Conservation (phyloP, 106 monocot species). For the Agapanthus africanus region DNA sequence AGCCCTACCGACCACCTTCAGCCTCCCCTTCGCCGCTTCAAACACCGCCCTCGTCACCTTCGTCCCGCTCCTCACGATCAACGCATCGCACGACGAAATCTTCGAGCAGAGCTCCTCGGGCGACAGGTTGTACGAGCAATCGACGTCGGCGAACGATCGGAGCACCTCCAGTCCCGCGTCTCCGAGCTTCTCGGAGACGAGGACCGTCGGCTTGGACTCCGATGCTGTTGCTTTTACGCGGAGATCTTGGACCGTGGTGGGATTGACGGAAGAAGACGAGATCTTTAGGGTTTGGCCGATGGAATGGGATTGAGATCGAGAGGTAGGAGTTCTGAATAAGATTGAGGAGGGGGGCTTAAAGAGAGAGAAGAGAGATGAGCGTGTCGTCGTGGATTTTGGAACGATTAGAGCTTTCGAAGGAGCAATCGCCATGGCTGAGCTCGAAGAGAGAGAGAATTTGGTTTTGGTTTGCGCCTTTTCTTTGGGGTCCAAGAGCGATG, state of each 20-base stretch:
- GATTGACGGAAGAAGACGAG: too few relatives aligned
- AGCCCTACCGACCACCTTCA: slow-evolving; percentile 83
- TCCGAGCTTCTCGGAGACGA: slow-evolving; percentile 86
- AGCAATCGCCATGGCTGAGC: too few relatives aligned
- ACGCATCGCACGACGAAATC: slow-evolving; percentile 68
- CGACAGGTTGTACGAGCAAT: slow-evolving; percentile 71
- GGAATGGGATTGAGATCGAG: too few relatives aligned
- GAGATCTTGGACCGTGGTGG: neutral
- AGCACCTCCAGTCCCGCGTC: slow-evolving; percentile 58
- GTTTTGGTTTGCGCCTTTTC: too few relatives aligned
- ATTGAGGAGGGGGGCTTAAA: too few relatives aligned
- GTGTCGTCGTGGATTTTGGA: too few relatives aligned
- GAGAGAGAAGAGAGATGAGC: too few relatives aligned
- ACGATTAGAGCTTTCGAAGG: too few relatives aligned
- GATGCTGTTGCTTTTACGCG: neutral
- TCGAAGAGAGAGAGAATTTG: too few relatives aligned
- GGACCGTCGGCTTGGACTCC: slow-evolving; percentile 54
- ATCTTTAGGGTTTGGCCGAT: too few relatives aligned
- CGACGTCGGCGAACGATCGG: slow-evolving; percentile 61
- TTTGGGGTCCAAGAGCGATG: too few relatives aligned
- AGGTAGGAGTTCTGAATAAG: too few relatives aligned
- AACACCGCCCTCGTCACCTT: slow-evolving; percentile 87
- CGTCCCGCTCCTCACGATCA: slow-evolving; percentile 86
- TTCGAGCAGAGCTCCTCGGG: slow-evolving; percentile 66
- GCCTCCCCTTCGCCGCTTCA: slow-evolving; percentile 67